Evolutionary conservation across 2,329 filamentous ascomycete genomes (phyloP), one percentile per base, ranked within the genome.

Genomic region (Rhynchosporium secalis): DNA sequence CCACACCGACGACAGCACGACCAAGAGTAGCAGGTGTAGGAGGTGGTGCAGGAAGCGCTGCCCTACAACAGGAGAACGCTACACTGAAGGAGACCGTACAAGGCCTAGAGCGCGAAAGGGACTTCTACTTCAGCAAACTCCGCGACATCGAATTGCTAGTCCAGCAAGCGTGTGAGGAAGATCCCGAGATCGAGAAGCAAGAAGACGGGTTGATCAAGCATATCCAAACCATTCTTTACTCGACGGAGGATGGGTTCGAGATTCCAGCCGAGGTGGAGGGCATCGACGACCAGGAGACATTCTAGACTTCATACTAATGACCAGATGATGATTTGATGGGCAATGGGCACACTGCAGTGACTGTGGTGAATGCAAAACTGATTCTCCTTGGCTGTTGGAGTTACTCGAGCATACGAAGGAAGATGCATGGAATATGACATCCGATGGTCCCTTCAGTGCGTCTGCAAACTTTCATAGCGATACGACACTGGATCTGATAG

Each of bases 81-180:
- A 90, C 90, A 33, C 83, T 98, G 70, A 96, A 96, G 83, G 94
- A 98, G 80, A 96, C 92, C 0, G 94, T 99, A n/a, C 83, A 86
- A 12, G 95, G 95, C 1, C 82, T 99, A 47, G 95, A 99, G 82
- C 89, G 95, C 71, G 95, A 99, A 81, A 86, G 95, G 56, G 95
- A 99, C 76, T 99, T 99, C 76, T 99, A 99, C 82, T 99, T 99
- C 78, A 96, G 91, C 83, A 99, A 99, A 82, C 83, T 99, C 68
- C 86, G 95, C 63, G 95, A 99, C 75, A 99, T 99, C 71, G 95
- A 99, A 79, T 81, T 99, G 68, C 80, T 99, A 72, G 85, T 99
- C 60, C 95, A 99, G 80, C 90, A 91, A 72, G 92, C 93, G 10
- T 89, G 96, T 73, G 95, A 99, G 71, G 90, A 92, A 66, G 91